phyloP scores from a whole-genome alignment of 2,329 filamentous ascomycete genomes.

The Ceratocystis lukuohia region DNA sequence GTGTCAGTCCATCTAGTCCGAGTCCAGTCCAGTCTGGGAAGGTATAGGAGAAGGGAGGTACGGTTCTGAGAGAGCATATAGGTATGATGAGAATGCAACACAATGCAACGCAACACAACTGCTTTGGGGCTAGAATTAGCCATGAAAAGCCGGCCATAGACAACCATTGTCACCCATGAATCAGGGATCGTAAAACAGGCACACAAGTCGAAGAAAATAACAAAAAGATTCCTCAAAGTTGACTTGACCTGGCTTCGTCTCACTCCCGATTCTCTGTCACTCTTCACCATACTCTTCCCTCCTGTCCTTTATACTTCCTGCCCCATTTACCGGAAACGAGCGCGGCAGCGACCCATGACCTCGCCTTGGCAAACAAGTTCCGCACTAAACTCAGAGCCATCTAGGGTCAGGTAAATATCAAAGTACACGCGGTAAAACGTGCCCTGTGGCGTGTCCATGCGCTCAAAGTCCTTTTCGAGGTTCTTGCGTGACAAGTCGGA shows the following conservation, averaged over 20 bases:
- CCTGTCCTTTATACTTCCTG: not conserved
- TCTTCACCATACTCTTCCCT: not conserved
- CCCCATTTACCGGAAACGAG: slow-evolving; percentile 56
- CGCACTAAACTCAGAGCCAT: slow-evolving; percentile 94
- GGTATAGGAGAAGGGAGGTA: too few species aligned
- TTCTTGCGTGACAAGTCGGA: slow-evolving; percentile 96
- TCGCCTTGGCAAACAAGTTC: slow-evolving; percentile 98
- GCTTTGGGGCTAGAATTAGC: not conserved
- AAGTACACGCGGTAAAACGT: slow-evolving; percentile 81
- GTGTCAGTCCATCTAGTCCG: too few species aligned
- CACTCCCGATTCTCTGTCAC: not conserved
- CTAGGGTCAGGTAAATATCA: slow-evolving; percentile 79
- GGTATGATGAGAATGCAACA: too few species aligned
- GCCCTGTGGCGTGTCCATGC: slow-evolving; percentile 97
- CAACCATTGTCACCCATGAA: too few species aligned
- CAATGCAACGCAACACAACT: too few species aligned
- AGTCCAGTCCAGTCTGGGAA: too few species aligned
- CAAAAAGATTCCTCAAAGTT: too few species aligned
- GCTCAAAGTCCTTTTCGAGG: slow-evolving; percentile 96
- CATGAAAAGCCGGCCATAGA: not conserved
- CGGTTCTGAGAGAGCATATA: not conserved
- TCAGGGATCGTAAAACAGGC: too few species aligned
- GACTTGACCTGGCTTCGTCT: too few species aligned
- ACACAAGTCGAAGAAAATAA: too few species aligned
- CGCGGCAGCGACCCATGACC: slow-evolving; percentile 93